Base-by-base conservation (phyloP, 805 yeast genomes). In the Candida ponderosae region DNA sequence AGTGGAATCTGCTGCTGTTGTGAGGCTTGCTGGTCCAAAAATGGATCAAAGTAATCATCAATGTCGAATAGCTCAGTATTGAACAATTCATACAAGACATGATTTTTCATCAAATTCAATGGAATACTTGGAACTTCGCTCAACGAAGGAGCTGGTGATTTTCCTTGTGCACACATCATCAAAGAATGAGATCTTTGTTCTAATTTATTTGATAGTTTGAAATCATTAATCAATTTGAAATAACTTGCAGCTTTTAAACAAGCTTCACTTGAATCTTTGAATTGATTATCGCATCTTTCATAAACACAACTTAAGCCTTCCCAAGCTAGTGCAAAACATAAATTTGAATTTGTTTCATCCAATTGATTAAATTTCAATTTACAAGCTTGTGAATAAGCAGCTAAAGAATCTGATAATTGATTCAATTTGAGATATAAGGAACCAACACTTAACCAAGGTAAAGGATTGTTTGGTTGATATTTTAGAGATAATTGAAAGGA, bases 371-470 rank as follows among this genome's bases (percentile, higher is more conserved):
- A 21, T 9, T 9, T 21, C 10, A 76, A 51, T 33, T 76, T 61
- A 16, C 78, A 66, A 2, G 82, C 84, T 51, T 78, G 82, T 0
- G 82, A 72, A 49, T 75, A 79, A 3, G 85, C 84, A 6, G 79
- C 76, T 35, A 79, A 59, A 0, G 86, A 79, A 48, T 79, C 86
- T 4, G 77, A 72, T 18, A 79, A 53, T 53, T 79, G 86, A 33
- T 72, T 73, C 44, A 77, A 59, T 42, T 68, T 68, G 39, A 79
- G 54, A 47, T 79, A 79, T 34, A 80, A 59, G 11, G 74, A 66
- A 4, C 84, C 88, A 21, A 79, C 76, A 0, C 80, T 76, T 26
- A 79, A 57, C 88, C 86, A 79, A 3, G 81, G 72, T 35, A 76
- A 59, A n/a, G 83, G 76, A 13, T 70, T 66, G 14, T 60, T 56